Evolutionary conservation across 805 yeast genomes (phyloP).

Genomic region (Lachancea kluyveri): DNA sequence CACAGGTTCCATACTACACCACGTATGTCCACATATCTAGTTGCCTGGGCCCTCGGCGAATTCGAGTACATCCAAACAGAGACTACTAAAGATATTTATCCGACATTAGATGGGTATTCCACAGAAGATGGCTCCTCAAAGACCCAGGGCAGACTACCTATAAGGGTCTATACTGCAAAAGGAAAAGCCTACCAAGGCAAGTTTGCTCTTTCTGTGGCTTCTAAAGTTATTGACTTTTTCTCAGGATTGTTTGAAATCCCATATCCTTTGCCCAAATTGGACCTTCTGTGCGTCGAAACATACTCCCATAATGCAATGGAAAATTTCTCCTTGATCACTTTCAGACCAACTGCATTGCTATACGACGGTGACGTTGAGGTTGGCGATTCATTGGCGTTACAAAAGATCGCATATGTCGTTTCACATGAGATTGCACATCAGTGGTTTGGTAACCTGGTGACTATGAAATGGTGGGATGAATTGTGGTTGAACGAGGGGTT

Average conservation of each 20-base stretch:
- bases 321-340: conserved; percentile 79
- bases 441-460: conserved; percentile 86
- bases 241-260: conserved; percentile 60
- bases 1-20: conserved; percentile 61
- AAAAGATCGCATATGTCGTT: conserved; percentile 75
- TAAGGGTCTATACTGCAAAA: conserved; percentile 58
- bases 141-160: conserved; percentile 42
- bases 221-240: conserved; percentile 58
- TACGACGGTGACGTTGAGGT: conserved; percentile 21
- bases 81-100: conserved; percentile 28
- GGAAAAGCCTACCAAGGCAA: conserved; percentile 51
- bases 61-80: conserved; percentile 52
- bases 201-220: conserved; percentile 60
- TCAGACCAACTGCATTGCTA: conserved; percentile 52
- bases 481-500: conserved; percentile 83
- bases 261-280: conserved; percentile 78
- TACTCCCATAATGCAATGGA: conserved; percentile 87
- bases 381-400: conserved; percentile 43
- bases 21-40: conserved; percentile 64
- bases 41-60: conserved; percentile 69
- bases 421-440: conserved; percentile 87
- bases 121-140: conserved; percentile 11
- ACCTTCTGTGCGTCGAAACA: conserved; percentile 66
- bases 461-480: conserved; percentile 94
- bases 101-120: conserved; percentile 11